Conservation (phyloP, 192 early-diverging fungal species). For the Chytriomyces sp. region DNA sequence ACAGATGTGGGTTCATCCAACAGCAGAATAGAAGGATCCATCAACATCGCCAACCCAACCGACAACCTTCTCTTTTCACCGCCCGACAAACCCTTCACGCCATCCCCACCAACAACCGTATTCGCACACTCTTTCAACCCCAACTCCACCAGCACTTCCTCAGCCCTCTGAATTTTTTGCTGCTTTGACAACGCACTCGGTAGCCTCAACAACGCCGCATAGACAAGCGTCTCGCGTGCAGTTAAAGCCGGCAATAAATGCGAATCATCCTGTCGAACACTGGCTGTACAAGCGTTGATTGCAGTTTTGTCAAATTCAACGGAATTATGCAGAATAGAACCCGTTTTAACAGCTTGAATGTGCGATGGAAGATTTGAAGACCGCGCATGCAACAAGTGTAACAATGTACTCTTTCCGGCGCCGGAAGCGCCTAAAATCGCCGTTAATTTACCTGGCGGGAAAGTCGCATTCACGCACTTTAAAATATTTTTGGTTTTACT, state of each 20-base stretch:
- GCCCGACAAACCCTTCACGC: slow-evolving; percentile 65
- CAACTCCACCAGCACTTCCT: slow-evolving; percentile 45
- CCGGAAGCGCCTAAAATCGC: slow-evolving; percentile 56
- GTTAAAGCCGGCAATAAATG: slow-evolving; percentile 55
- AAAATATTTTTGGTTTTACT: slow-evolving; percentile 35
- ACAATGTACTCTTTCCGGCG: slow-evolving; percentile 52
- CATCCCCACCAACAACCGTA: slow-evolving; percentile 46
- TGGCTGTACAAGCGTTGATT: slow-evolving; percentile 45
- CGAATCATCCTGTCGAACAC: slow-evolving; percentile 48
- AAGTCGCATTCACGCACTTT: slow-evolving; percentile 33
- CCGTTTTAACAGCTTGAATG: slow-evolving; percentile 20
- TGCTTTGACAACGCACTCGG: slow-evolving; percentile 36
- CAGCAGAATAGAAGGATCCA: slow-evolving; percentile 42
- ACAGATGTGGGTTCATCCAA: slow-evolving; percentile 45
- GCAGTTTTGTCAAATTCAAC: slow-evolving; percentile 24
- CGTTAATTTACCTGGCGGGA: slow-evolving; percentile 46
- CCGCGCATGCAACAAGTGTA: slow-evolving; percentile 48
- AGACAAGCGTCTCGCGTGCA: slow-evolving; percentile 49
- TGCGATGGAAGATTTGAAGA: slow-evolving; percentile 30
- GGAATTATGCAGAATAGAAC: slow-evolving; percentile 40
- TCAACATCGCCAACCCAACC: slow-evolving; percentile 63
- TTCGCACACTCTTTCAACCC: slow-evolving; percentile 53
- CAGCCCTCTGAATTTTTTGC: slow-evolving; percentile 43
- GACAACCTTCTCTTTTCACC: slow-evolving; percentile 74
- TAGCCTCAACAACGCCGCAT: slow-evolving; percentile 48